Base-by-base conservation (phyloP, 2,329 filamentous ascomycete species). In the Beauveria sp. region DNA sequence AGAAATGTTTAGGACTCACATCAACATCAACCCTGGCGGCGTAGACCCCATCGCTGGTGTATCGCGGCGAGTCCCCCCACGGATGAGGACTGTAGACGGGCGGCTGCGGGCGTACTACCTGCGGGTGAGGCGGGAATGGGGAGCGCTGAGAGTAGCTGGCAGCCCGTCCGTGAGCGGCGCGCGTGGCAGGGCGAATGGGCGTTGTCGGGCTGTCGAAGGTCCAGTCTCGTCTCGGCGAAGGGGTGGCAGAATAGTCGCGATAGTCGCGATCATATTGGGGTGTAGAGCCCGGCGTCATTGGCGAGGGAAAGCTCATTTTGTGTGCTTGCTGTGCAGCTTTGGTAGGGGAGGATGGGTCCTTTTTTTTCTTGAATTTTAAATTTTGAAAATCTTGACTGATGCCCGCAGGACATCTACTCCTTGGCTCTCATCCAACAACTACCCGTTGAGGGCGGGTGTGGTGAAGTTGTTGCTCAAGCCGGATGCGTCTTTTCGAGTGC, bases 41-140 rank as follows among this genome's bases (percentile, higher is more conserved):
- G 78, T 86, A 86, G 71, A 83, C 77, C 73, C 83, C 83, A 71
- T 78, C 80, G 79, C 83, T 85, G 72, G 81, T 84, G 77, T 83
- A 86, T 68, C 83, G 80, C 65, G 83, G 83, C 65, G 83, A 86
- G 70, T 83, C 83, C 63, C 78, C 83, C 64, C 78, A 76, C 12
- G 50, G 50, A 54, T 54, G 59, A 9, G 59, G 59, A 61, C 59
- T 61, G 46, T 76, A 79, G 63, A 76, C 77, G 68, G 76, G 77
- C 63, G 74, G 67, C 73, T 79, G 71, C 69, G 72, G 57, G 68
- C 68, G 62, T 66, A 31, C 28, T 40, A 31, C 64, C 67, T 54
- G 59, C 8, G 51, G 54, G 5, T 52, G 46, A 40, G 46, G 52
- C 22, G 51, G 53, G 22, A 56, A 57, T 6, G 28, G 53, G 2